These are phyloP conservation scores for Pseudogymnoascus sp. DNA, from an alignment of 2,329 filamentous ascomycete species.

Conservation along the genomic window DNA sequence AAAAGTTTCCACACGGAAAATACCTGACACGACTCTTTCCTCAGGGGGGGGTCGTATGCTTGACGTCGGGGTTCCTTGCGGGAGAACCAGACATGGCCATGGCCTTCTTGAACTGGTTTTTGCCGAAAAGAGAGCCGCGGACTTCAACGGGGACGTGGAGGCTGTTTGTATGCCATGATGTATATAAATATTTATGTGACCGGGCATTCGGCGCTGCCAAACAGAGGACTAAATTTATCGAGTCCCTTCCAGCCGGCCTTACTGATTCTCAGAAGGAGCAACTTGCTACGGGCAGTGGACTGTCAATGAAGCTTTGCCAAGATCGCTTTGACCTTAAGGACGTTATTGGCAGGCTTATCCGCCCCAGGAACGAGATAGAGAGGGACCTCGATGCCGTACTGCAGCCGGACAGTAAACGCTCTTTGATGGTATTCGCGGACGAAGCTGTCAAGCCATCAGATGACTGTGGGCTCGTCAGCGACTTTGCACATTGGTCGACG, in stretches of 20 bases:
- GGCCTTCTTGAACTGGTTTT: conserved; percentile 36
- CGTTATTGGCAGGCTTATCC: not conserved
- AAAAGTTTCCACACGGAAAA: conserved; percentile 24
- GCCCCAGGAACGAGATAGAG: not conserved
- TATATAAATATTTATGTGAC: conserved; percentile 23
- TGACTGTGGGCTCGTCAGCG: conserved; percentile 54
- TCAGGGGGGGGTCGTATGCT: conserved; percentile 35
- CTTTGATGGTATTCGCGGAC: conserved; percentile 39
- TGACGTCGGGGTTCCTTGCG: conserved; percentile 43
- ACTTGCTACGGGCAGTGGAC: conserved; percentile 17
- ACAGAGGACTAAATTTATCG: conserved; percentile 21
- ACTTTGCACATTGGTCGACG: conserved; percentile 52
- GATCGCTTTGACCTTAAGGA: conserved; percentile 16
- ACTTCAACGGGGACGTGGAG: conserved; percentile 17
- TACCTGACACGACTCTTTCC: conserved; percentile 37
- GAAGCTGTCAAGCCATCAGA: conserved; percentile 46
- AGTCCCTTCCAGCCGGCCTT: conserved; percentile 11
- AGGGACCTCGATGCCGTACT: conserved; percentile 11
- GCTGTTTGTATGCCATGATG: conserved; percentile 19
- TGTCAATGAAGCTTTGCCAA: conserved; percentile 21
- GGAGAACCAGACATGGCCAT: conserved; percentile 35
- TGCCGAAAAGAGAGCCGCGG: conserved; percentile 16
- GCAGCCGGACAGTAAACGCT: conserved; percentile 27
- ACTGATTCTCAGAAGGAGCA: conserved; percentile 21
- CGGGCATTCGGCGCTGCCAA: conserved; percentile 23